Evolutionary conservation across 139 green algal genomes (phyloP).

Genomic region (Marvania coccoides): DNA sequence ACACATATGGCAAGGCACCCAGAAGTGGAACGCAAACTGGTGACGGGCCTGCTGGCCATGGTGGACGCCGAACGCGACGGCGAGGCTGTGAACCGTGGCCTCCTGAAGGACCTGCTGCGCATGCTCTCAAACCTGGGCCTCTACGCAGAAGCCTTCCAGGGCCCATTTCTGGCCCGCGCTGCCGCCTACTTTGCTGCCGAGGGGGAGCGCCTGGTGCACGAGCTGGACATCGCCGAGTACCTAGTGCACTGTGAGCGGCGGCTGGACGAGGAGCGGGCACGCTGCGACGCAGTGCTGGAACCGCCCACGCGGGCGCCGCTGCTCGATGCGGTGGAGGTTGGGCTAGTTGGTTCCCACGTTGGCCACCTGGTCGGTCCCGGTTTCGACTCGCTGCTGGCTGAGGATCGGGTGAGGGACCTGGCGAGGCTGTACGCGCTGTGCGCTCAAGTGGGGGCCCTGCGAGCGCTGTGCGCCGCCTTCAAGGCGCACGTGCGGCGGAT

Average conservation of each 20-base stretch:
- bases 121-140: slow-evolving; percentile 66
- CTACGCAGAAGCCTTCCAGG: slow-evolving; percentile 61
- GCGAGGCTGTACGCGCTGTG: slow-evolving; percentile 65
- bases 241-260: slow-evolving; percentile 84
- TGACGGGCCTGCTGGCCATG: slow-evolving; percentile 58
- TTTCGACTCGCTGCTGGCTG: slow-evolving; percentile 67
- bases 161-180: slow-evolving; percentile 38
- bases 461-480: slow-evolving; percentile 63
- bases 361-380: slow-evolving; percentile 44
- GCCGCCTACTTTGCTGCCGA: slow-evolving; percentile 58
- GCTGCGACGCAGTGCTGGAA: slow-evolving; percentile 82
- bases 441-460: slow-evolving; percentile 48
- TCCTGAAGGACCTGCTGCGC: slow-evolving; percentile 67
- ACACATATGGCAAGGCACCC: slow-evolving; percentile 57
- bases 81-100: slow-evolving; percentile 62
- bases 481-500: slow-evolving; percentile 59
- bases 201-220: slow-evolving; percentile 29
- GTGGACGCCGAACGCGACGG: slow-evolving; percentile 68
- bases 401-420: slow-evolving; percentile 64
- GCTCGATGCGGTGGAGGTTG: slow-evolving; percentile 61
- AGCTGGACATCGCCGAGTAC: slow-evolving; percentile 75
- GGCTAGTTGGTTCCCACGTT: slow-evolving; percentile 68
- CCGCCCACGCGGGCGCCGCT: slow-evolving; percentile 63
- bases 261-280: slow-evolving; percentile 80
- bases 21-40: slow-evolving; percentile 51